Base-by-base conservation (phyloP, 352 stramenopile genomes). In the Phytophthora brassicae region DNA sequence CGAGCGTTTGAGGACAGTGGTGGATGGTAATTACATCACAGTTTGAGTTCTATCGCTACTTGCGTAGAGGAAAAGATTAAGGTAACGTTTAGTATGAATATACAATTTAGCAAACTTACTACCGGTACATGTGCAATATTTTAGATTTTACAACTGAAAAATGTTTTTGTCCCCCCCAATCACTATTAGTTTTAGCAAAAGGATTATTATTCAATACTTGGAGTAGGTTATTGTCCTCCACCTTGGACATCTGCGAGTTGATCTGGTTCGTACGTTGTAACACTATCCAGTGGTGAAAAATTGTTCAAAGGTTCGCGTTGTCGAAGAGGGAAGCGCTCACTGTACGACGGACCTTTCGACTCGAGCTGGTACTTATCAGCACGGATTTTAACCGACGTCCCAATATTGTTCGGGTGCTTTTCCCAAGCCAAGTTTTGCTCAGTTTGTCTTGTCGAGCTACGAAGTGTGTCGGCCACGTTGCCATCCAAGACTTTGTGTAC, bases 401-500 rank as follows among this genome's bases (percentile, higher is more conserved):
- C 79, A 24, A 68, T 38, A 42, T 89, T 89, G 55, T 83, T 74
- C 4, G 74, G 54, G 20, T 86, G 77, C 13, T 64, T 54, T 48
- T 92, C 82, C 80, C 81, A 93, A 4, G 74, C 80, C 45, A 90
- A 59, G 45, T 70, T 76, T 69, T 83, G 85, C 17, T 33, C 22
- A 0, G 72, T 83, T 31, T 66, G 50, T 12, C 75, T 56, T 4
- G 64, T 73, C 22, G 54, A 56, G 20, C 79, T 69, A 20, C 62
- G 74, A 4, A 79, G 46, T 7, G 60, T 78, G 55, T 89, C 81
- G 28, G 66, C 84, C 46, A 91, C 57, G 41, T 75, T 85, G 19
- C 81, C 77, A 12, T 94, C 82, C 22, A 88, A 22, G 1, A 90
- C 64, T 23, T 91, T 90, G 53, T 89, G 75, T 2, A 90, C 82